phyloP scores from a whole-genome alignment of 2,329 filamentous ascomycete genomes.

The Penicillium palitans region DNA sequence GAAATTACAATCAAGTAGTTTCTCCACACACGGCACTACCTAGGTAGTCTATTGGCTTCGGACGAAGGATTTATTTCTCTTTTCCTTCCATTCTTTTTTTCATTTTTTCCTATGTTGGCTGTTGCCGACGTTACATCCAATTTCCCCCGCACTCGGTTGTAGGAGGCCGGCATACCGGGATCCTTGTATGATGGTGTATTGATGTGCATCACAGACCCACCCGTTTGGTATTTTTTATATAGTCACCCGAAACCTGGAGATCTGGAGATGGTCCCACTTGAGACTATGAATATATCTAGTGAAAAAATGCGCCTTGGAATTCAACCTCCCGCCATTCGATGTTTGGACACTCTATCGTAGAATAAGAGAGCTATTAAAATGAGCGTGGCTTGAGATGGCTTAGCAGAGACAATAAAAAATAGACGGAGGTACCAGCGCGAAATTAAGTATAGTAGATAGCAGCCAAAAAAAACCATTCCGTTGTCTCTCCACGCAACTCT shows the following conservation, averaged over 20 bases:
- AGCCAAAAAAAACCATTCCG: neutral
- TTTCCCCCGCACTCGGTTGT: neutral
- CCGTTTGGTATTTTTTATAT: neutral
- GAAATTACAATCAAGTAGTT: neutral
- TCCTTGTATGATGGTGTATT: neutral
- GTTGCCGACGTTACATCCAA: constrained; percentile 1
- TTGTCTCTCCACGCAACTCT: neutral
- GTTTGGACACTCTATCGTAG: neutral
- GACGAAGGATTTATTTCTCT: neutral
- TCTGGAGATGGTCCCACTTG: neutral
- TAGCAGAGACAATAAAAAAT: neutral
- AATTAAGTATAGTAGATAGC: constrained; percentile 1
- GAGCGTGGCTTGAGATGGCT: neutral
- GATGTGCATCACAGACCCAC: neutral
- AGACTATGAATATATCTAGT: neutral
- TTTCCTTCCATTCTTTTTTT: neutral
- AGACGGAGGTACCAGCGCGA: neutral
- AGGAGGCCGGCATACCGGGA: neutral
- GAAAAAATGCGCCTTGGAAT: neutral
- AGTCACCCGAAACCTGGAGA: neutral
- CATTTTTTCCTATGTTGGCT: neutral
- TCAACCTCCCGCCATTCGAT: neutral
- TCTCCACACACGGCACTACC: neutral
- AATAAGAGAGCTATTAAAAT: neutral
- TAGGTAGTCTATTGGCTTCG: neutral